phyloP scores from a whole-genome alignment of 2,329 filamentous ascomycete genomes.

The Magnaporthiopsis poae region DNA sequence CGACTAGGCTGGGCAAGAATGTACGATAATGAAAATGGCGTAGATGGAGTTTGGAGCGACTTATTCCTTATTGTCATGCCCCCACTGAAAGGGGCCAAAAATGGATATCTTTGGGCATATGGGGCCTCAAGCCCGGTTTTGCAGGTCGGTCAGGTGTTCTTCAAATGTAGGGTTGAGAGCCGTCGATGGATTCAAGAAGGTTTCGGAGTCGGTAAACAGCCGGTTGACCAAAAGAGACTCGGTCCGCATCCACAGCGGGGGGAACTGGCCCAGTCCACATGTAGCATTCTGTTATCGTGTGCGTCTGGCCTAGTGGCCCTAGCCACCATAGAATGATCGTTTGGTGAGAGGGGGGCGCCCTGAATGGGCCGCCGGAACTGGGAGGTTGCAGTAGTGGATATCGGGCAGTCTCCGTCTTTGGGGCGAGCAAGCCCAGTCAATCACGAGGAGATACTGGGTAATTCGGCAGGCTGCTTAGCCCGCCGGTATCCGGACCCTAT shows the following conservation, averaged over 20 bases:
- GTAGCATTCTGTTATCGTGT: too few relatives aligned
- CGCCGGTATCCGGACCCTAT: constrained; percentile 3
- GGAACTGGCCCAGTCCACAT: too few relatives aligned
- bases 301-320: too few relatives aligned
- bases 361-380: constrained; percentile 5
- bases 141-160: constrained; percentile 2
- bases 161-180: constrained; percentile 9
- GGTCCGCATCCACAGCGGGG: too few relatives aligned
- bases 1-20: neutral
- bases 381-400: constrained; percentile 7
- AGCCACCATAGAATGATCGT: too few relatives aligned
- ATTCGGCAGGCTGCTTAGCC: constrained; percentile 11
- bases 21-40: neutral
- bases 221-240: constrained; percentile 7
- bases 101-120: neutral
- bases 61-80: neutral
- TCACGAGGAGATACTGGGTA: constrained; percentile 19
- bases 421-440: constrained; percentile 12
- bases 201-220: constrained; percentile 9
- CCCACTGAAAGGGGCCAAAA: neutral
- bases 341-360: neutral
- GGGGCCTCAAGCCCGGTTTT: neutral
- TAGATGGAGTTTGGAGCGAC: neutral
- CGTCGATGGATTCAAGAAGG: constrained; percentile 6
- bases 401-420: constrained; percentile 8